These are phyloP conservation scores for Mytilinidion resinicola DNA, from an alignment of 495 filamentous ascomycete genomes.

Conservation along the genomic window DNA sequence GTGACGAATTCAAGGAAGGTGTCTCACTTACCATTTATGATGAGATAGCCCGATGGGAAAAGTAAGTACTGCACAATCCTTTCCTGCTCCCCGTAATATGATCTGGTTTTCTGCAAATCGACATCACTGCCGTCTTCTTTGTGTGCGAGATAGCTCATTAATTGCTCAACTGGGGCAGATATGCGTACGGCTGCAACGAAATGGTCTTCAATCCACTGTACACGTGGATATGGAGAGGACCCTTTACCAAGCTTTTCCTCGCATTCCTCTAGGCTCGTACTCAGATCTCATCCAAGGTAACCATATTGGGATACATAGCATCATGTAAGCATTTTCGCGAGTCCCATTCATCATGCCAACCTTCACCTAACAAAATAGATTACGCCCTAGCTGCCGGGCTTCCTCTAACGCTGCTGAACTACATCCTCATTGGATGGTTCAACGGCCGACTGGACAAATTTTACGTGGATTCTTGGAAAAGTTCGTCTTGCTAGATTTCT, in stretches of 20 bases:
- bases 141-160: too few relatives aligned
- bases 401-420: slow-evolving; percentile 72
- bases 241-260: slow-evolving; percentile 70
- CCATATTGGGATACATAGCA: slow-evolving; percentile 78
- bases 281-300: slow-evolving; percentile 71
- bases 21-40: slow-evolving; percentile 82
- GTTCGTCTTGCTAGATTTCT: too few relatives aligned
- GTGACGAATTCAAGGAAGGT: slow-evolving; percentile 75
- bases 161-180: slow-evolving; percentile 62
- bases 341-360: too few relatives aligned
- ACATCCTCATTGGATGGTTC: slow-evolving; percentile 62
- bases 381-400: slow-evolving; percentile 76
- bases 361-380: too few relatives aligned
- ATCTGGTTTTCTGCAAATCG: too few relatives aligned
- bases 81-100: neutral
- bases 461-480: slow-evolving; percentile 47
- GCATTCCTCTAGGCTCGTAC: slow-evolving; percentile 65
- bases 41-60: slow-evolving; percentile 77
- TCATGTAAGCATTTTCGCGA: too few relatives aligned
- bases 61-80: slow-evolving; percentile 45
- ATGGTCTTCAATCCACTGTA: slow-evolving; percentile 67
- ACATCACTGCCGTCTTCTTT: too few relatives aligned
- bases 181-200: slow-evolving; percentile 83
- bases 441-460: slow-evolving; percentile 43
- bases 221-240: slow-evolving; percentile 51